Evolutionary conservation across 768 basidiomycete genomes (phyloP).

Genomic region (Leccinum variicolor): DNA sequence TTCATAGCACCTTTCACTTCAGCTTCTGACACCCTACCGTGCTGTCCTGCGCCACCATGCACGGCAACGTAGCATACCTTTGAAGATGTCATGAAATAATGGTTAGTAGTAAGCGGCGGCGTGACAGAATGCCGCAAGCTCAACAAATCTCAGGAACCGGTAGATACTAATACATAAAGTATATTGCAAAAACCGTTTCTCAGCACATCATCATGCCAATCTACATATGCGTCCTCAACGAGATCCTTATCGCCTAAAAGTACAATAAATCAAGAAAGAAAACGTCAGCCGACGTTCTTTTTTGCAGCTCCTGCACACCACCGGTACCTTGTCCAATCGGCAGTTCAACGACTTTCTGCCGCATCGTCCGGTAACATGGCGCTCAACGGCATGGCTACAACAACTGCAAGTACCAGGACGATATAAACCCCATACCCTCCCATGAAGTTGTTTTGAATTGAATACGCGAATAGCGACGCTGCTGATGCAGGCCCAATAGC

Average conservation of each 20-base stretch:
- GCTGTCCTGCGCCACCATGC: conserved; percentile 79
- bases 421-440: conserved; percentile 37
- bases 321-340: background rate
- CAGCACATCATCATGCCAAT: conserved; percentile 1
- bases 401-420: conserved; percentile 16
- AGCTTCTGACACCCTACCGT: conserved; percentile 45
- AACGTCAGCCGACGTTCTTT: background rate
- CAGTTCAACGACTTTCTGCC: conserved; percentile 19
- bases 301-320: background rate
- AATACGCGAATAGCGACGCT: conserved; percentile 37
- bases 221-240: background rate
- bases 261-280: conserved; percentile 6
- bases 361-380: conserved; percentile 22
- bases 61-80: conserved; percentile 51
- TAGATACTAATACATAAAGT: conserved; percentile 29
- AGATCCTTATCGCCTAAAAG: conserved; percentile 2
- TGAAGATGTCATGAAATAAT: conserved; percentile 4
- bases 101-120: too few relatives aligned
- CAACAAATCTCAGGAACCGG: background rate
- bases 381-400: conserved; percentile 18
- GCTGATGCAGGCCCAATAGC: conserved; percentile 33
- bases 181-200: conserved; percentile 8
- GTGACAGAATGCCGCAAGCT: too few relatives aligned
- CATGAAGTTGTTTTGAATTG: conserved; percentile 32
- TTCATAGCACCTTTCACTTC: conserved; percentile 54